Evolutionary conservation across 495 filamentous ascomycete species (phyloP), one percentile per base, ranked within the genome.

Genomic region (Podospora pseudocomata): DNA sequence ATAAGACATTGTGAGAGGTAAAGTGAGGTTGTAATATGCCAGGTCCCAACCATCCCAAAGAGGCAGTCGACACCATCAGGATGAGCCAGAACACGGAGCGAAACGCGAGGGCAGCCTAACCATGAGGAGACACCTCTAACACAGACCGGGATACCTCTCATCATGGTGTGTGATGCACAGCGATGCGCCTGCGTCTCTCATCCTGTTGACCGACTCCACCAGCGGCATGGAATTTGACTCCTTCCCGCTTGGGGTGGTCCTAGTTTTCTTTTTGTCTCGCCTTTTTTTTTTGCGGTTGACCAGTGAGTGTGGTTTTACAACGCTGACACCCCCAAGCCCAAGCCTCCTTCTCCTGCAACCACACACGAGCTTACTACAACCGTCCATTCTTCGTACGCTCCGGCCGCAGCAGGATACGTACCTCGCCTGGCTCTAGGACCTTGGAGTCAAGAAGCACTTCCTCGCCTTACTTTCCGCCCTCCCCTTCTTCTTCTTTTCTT

Each of bases 141-240:
- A 56, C 64, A 64, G 64, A 57, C 68, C 34, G 59, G 64, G 65
- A 60, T n/a, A 63, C 65, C 49, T 64, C 65, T 20, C 60, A 30
- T 44, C 39, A 30, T 20, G 57, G 18, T 15, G 16, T 61, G 16
- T 49, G 39, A 49, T 49, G 39, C 39, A 49, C 39, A 49, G 39
- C 39, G 30, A 66, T 59, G 44, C 44, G 27, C 28, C 39, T 28
- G 26, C 66, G 20, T 49, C 39, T 49, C 39, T 49, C 57, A 26
- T 64, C 60, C 64, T 32, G 66, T 66, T 74, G 66, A 72, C 72
- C 70, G 74, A 73, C 74, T 71, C 74, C 74, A 76, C 74, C 54
- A 55, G 69, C 60, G 59, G 63, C 20, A 20, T 55, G 65, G 55
- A 56, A 16, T 74, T 67, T 70, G 65, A 66, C 71, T 71, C 71